Base-by-base conservation (phyloP, 495 filamentous ascomycete species). In the Penicillium robsamsonii region DNA sequence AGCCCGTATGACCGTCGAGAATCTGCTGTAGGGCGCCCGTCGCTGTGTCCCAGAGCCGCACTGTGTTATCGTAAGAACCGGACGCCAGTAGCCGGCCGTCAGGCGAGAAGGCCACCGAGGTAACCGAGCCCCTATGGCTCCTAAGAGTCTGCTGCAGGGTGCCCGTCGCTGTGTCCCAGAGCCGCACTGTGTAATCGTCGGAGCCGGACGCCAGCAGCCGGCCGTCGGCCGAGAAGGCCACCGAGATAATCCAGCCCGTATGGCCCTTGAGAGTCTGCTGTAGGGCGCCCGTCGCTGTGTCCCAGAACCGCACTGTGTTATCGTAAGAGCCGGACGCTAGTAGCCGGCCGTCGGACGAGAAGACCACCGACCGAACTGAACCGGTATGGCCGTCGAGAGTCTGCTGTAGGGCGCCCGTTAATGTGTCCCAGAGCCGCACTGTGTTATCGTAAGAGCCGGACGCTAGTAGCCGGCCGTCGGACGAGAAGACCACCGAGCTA, bases 301-400 rank as follows among this genome's bases (percentile, higher is more conserved):
- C 64, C 72, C 65, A 75, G 52, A 75, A 52, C 47, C 53, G 50
- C 24, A 75, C 59, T 4, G 30, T 55, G 0, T 50, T 7, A 54
- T 75, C 65, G 6, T 1, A 0, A n/a, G 55, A 65, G 41, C 44
- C 54, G 1, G 67, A 66, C 20, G 65, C 65, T 6, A 70, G 45
- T 5, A 59, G 24, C 25, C 20, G 27, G 44, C 63, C 50, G 43
- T 62, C 55, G 9, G 58, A 62, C 18, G 70, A 72, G 57, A 67
- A 69, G 22, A 57, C 57, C 37, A 64, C 53, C 13, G 58, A 59
- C 0, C 4, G 0, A 44, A 70, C 55, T 30, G 0, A 9, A 2
- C 22, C 22, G 1, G 22, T 1, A 22, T 22, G 2, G 22, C 22
- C 2, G 1, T 22, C 2, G 2, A 22, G 22, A 22, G 22, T 22